Percentiles rank a stretch among this genome's conserved stretches.
phyloP scores from a whole-genome alignment of 257 asterid species.

The Lithospermum erythrorhizon region DNA sequence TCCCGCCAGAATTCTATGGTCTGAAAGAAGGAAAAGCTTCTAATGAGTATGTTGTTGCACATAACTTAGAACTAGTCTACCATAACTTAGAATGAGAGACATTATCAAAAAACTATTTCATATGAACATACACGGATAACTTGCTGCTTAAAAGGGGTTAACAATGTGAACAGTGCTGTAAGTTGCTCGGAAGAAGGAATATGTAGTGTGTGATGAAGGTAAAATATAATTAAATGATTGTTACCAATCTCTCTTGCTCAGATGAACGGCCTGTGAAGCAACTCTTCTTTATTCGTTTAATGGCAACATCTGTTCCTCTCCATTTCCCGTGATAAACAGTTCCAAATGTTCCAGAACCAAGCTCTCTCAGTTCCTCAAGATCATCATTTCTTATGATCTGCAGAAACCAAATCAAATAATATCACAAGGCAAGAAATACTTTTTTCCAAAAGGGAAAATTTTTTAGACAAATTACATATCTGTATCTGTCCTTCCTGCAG shows the following conservation, averaged over 20 bases:
- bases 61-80: background rate
- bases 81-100: too few relatives aligned
- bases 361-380: conserved; percentile 49
- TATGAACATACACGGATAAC: background rate
- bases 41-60: background rate
- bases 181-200: background rate
- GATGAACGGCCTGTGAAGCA: conserved; percentile 74
- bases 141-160: too few relatives aligned
- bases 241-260: conserved; percentile 78
- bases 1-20: conserved; percentile 17
- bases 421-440: background rate
- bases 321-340: conserved; percentile 55
- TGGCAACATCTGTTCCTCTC: conserved; percentile 81
- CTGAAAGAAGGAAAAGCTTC: conserved; percentile 3
- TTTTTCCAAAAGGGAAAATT: background rate
- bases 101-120: background rate
- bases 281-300: conserved; percentile 69
- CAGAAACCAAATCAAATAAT: background rate
- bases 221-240: background rate
- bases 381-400: conserved; percentile 40
- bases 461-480: background rate
- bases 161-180: too few relatives aligned
- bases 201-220: background rate
- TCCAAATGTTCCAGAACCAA: conserved; percentile 59
- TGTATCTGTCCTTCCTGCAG: background rate